A percentile compares a stretch with the other conserved stretches of the same genome.
These are phyloP conservation scores for Maudiozyma humilis DNA, from an alignment of 1,139 yeast species.

Conservation along the genomic window DNA sequence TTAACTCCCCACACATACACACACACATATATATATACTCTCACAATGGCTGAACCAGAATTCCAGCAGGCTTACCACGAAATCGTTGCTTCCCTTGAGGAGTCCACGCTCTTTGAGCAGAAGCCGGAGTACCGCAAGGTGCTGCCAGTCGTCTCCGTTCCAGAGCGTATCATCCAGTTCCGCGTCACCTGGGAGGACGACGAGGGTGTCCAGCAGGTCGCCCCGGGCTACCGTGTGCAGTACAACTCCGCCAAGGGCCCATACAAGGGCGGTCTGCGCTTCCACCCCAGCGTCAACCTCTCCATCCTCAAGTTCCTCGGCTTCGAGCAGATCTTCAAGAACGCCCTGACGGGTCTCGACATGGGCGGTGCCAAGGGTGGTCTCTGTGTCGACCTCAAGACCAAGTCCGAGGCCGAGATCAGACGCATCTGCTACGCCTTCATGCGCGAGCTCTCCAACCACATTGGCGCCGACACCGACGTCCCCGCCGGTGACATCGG, in stretches of 20 bases:
- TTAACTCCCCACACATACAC: background rate
- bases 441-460: conserved; percentile 92
- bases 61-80: conserved; percentile 98
- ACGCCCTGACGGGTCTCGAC: conserved; percentile 91
- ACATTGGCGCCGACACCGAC: conserved; percentile 95
- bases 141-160: conserved; percentile 83
- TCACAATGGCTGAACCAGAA: conserved; percentile 65
- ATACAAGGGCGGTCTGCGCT: conserved; percentile 97
- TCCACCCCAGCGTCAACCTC: conserved; percentile 94
- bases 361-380: conserved; percentile 99
- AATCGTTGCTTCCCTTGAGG: conserved; percentile 78
- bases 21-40: background rate
- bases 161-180: conserved; percentile 94
- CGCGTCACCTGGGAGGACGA: conserved; percentile 98
- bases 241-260: conserved; percentile 98
- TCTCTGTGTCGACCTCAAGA: conserved; percentile 95
- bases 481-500: conserved; percentile 98
- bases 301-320: conserved; percentile 94
- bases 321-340: conserved; percentile 96
- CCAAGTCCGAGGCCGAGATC: conserved; percentile 83
- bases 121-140: conserved; percentile 88
- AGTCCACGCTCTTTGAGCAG: conserved; percentile 80
- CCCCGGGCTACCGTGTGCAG: conserved; percentile 97
- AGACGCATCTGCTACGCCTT: conserved; percentile 94
- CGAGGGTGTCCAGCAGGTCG: conserved; percentile 82